Evolutionary conservation across 2,329 filamentous ascomycete species (phyloP).

Genomic region (Trichophyton equinum): DNA sequence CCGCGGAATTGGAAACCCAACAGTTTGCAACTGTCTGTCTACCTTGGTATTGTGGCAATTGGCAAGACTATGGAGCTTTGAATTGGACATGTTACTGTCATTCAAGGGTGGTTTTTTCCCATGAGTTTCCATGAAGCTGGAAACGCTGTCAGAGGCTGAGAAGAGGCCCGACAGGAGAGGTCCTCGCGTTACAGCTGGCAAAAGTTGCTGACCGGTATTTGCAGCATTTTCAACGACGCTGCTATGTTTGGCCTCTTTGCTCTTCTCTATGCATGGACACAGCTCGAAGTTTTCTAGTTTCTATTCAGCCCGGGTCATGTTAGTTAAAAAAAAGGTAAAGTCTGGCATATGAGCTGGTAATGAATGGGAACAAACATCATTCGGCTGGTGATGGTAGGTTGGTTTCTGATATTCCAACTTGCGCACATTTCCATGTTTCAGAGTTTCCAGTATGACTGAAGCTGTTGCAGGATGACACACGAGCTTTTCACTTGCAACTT

Average conservation of each 20-base stretch:
- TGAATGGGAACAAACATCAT: not conserved
- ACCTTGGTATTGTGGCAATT: not conserved
- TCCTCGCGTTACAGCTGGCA: too few species aligned
- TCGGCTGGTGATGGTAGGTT: constrained; percentile 9
- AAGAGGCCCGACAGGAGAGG: constrained; percentile 22
- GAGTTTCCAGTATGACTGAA: constrained; percentile 21
- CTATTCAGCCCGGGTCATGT: not conserved
- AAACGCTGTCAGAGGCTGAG: constrained; percentile 31
- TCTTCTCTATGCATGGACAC: not conserved
- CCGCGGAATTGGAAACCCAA: not conserved
- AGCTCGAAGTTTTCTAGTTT: not conserved
- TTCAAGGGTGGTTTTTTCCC: constrained; percentile 23
- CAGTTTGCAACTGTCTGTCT: not conserved
- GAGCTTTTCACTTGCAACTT: constrained; percentile 18
- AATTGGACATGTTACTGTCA: constrained; percentile 19
- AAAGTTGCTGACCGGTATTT: not conserved
- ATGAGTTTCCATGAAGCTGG: constrained; percentile 41
- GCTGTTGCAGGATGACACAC: constrained; percentile 16
- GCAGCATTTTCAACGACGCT: not conserved
- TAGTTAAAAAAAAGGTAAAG: not conserved
- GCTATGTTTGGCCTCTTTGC: not conserved
- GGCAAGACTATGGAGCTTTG: constrained; percentile 1
- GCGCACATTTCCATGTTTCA: constrained; percentile 14
- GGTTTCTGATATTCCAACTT: constrained; percentile 16
- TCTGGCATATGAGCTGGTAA: not conserved